Conservation (phyloP, 306 rosid species). For the Arachis stenosperma region DNA sequence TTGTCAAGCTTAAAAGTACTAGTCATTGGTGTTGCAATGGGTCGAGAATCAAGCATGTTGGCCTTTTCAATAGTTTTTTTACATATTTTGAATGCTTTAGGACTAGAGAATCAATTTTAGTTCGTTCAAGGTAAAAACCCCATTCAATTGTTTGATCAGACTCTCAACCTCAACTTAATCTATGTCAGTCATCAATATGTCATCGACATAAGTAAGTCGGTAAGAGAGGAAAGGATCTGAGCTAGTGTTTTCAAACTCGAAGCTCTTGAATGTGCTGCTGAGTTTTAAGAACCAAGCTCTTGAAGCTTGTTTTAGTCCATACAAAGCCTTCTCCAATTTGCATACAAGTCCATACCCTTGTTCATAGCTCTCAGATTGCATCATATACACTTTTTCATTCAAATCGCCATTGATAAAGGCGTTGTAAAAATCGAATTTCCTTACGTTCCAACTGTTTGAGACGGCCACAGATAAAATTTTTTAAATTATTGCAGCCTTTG, state of each 20-base stretch:
- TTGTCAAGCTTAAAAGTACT: no score
- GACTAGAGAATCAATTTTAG: neutral
- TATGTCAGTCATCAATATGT: neutral
- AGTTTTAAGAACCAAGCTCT: neutral
- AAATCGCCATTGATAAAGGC: neutral
- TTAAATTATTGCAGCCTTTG: neutral
- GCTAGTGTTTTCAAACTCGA: neutral
- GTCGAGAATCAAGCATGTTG: no score
- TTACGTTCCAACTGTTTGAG: neutral
- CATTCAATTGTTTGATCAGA: neutral
- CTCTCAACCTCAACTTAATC: neutral
- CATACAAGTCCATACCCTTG: neutral
- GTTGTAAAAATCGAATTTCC: neutral
- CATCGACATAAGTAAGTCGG: neutral
- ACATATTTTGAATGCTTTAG: neutral
- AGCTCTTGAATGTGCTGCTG: fast-evolving
- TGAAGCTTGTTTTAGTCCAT: slow-evolving; percentile 9
- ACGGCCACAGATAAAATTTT: neutral
- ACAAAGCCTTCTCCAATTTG: neutral
- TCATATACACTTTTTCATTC: neutral
- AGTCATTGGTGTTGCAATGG: no score
- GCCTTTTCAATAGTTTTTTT: neutral
- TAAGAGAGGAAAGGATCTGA: neutral
- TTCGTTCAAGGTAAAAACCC: neutral
- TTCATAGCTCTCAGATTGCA: neutral